Base-by-base conservation (phyloP, 2,329 filamentous ascomycete species). In the Zopfia rhizophila region DNA sequence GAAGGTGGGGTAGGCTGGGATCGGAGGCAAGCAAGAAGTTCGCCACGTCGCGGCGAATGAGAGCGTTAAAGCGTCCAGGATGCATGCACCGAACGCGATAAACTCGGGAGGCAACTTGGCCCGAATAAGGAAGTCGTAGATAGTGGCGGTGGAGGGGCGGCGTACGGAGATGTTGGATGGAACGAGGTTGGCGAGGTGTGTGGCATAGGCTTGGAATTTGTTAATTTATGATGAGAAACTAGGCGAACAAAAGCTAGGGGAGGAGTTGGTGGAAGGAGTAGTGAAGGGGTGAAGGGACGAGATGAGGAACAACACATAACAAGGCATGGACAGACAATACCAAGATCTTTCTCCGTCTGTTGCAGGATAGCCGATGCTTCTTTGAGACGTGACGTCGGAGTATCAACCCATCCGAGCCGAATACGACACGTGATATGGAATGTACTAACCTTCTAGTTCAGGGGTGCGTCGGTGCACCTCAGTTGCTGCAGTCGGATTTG, bases 61-160 rank as follows among this genome's bases (percentile, higher is more conserved):
- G 18, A 48, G 47, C 21, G 63, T 67, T 28, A 74, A 52, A 1
- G 61, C 58, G 45, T 73, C 69, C 12, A 74, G 61, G 32, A 74
- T 60, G 37, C 71, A 74, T 1, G 65, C 69, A 11, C 69, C 60
- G 48, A 72, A 71, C 19, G 66, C 71, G 33, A 73, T 48, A 14
- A 68, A 61, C 37, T 72, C 66, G 29, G 65, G 53, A 3, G 70
- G 62, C 33, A 72, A 59, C 5, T 55, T 48, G 21, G 68, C 63
- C 32, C 69, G 60, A 18, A 53, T 51, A 36, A 74, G 55, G 38
- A 66, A 68, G 3, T 53, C 55, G 17, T 57, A 32, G 39, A 73
- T 64, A 27, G 52, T 46, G 3, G 60, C 41, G 21, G 56, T 48
- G 29, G 60, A 63, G 18, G 67, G 60, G 5, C 60, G 60, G 25